Evolutionary conservation across 1,284 basidiomycete species (phyloP), one percentile per base, ranked within the genome.

Genomic region (Cryptococcus amylolentus): DNA sequence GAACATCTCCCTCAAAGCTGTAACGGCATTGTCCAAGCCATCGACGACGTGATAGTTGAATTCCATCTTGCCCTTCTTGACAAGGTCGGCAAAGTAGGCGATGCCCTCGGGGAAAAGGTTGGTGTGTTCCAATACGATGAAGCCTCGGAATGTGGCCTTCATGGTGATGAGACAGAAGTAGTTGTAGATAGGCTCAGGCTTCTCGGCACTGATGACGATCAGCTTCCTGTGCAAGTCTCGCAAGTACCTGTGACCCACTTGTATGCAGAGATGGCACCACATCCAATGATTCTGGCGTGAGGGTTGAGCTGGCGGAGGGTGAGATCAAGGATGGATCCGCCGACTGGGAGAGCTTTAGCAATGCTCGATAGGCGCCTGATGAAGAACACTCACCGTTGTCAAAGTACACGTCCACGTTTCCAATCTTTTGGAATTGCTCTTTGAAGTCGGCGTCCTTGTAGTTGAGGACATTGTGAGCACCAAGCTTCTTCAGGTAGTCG

Each of bases 371-470:
- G n/a, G 16, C 12, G 4, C 27, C 4, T 1, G 7, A 35, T 35
- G 31, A 35, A 35, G 31, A 35, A 10, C 31, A 35, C 75, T 51
- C 68, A 70, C 80, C 89, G 69, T 93, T 93, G 72, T 93, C 91
- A 70, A 91, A 93, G 77, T 82, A 90, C 5, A 89, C 86, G 65
- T 93, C 89, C 58, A 86, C 81, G 9, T 82, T 79, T 0, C 86
- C 85, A 53, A 64, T 71, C 49, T 52, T 59, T 40, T 66, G 64
- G 56, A 78, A 70, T 35, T 90, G 83, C 39, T 83, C 73, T 56
- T 77, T 79, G 79, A 91, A 94, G 12, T 81, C 84, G 39, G 81
- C 76, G 68, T 84, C 84, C 77, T 95, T 96, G 80, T 97, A 96
- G 75, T 96, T 89, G 70, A 96, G 79, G 0, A 86, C 88, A 53